Conservation (phyloP, 202 grass and related monocot genomes). For the Eragrostis tef region DNA sequence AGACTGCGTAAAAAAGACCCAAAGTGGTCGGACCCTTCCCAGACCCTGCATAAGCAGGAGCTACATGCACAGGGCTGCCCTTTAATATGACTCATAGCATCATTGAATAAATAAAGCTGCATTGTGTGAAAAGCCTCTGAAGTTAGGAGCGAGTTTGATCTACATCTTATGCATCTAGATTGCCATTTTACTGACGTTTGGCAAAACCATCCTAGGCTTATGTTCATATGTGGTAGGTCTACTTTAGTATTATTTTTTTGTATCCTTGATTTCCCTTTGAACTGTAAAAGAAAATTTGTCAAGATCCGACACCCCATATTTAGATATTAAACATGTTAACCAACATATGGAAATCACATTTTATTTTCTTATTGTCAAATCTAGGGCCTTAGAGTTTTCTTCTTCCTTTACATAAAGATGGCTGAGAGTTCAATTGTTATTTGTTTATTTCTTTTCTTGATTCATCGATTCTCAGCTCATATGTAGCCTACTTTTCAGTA, state of each 20-base stretch:
- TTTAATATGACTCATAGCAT: too few species aligned
- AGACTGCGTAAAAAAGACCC: too few species aligned
- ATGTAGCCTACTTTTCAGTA: not conserved
- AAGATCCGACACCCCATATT: too few species aligned
- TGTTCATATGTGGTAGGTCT: too few species aligned
- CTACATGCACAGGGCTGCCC: too few species aligned
- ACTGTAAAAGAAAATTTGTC: too few species aligned
- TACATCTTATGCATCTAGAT: too few species aligned
- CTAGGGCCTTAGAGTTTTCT: not conserved
- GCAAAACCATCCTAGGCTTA: too few species aligned
- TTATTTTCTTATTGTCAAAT: not conserved
- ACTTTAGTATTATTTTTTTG: too few species aligned
- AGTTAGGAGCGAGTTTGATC: not conserved
- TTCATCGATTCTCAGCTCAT: not conserved
- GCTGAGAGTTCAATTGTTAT: not conserved
- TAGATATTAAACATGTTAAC: not conserved
- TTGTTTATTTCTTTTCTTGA: not conserved
- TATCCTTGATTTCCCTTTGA: too few species aligned
- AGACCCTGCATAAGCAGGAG: too few species aligned
- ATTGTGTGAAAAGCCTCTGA: not conserved
- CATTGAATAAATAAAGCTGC: not conserved
- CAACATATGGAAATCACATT: not conserved
- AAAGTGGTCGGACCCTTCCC: too few species aligned
- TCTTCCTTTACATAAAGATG: slow-evolving; percentile 2
- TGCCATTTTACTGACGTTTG: not conserved